These are phyloP conservation scores for Metschnikowia orientalis DNA, from an alignment of 805 yeast genomes.

Conservation along the genomic window DNA sequence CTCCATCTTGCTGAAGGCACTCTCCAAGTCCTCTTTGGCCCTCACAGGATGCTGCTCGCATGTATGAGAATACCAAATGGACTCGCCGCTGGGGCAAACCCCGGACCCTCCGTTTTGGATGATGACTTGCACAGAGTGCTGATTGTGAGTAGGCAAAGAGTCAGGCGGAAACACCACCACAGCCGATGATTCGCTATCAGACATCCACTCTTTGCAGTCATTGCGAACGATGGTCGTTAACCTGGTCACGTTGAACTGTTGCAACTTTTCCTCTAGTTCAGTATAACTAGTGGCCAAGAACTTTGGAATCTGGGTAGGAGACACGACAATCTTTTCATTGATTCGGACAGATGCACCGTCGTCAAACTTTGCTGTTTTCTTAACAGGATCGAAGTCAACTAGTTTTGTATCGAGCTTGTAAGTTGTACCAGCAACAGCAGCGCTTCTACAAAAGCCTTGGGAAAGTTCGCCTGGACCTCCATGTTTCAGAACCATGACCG, in stretches of 20 bases:
- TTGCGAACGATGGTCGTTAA: constrained; percentile 79
- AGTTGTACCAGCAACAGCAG: constrained; percentile 96
- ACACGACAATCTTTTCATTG: constrained; percentile 71
- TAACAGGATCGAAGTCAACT: constrained; percentile 57
- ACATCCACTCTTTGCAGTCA: constrained; percentile 89
- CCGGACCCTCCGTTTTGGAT: constrained; percentile 87
- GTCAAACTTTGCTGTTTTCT: constrained; percentile 63
- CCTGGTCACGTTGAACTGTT: constrained; percentile 57
- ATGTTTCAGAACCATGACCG: constrained; percentile 84
- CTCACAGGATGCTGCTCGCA: constrained; percentile 59
- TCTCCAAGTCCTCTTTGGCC: constrained; percentile 73
- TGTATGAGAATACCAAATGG: constrained; percentile 87
- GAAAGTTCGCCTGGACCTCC: constrained; percentile 96
- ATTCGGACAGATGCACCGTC: constrained; percentile 76
- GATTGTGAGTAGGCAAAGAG: constrained; percentile 62
- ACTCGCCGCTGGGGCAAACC: constrained; percentile 79
- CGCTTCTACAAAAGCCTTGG: constrained; percentile 95
- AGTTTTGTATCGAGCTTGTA: constrained; percentile 75
- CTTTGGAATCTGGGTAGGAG: constrained; percentile 60
- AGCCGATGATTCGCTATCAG: constrained; percentile 77
- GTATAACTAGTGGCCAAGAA: constrained; percentile 38
- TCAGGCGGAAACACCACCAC: constrained; percentile 90
- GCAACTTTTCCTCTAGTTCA: constrained; percentile 41
- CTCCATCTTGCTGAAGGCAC: constrained; percentile 78
- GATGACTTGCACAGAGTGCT: constrained; percentile 75